Conservation (phyloP, 1,284 basidiomycete genomes). For the Lignosus rhinocerotis region DNA sequence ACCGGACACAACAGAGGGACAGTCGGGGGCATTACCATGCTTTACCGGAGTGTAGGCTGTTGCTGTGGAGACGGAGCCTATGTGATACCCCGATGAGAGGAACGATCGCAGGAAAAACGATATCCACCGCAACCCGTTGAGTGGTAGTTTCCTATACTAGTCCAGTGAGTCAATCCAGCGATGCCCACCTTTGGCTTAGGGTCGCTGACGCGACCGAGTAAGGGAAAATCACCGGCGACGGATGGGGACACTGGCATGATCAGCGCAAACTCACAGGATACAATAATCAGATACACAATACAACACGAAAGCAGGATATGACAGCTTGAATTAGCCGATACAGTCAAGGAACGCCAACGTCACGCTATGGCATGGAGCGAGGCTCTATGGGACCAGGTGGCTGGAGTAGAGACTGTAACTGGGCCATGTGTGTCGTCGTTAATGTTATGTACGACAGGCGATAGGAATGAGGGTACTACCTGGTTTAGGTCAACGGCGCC, state of each 20-base stretch:
- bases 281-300: constrained; percentile 8
- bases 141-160: no score
- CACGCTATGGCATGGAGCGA: not conserved
- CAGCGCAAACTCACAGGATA: not conserved
- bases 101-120: no score
- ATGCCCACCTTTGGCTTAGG: not conserved
- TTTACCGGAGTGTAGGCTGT: no score
- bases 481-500: constrained; percentile 20
- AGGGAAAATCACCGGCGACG: not conserved
- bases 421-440: not conserved
- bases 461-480: not conserved
- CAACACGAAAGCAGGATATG: constrained; percentile 8
- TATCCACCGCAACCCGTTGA: no score
- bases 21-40: no score
- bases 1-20: no score
- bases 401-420: constrained; percentile 20
- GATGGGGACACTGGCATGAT: not conserved
- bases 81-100: no score
- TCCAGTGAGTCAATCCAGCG: no score
- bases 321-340: not conserved
- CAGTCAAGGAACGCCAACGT: not conserved
- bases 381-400: constrained; percentile 16
- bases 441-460: not conserved
- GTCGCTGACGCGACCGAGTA: not conserved
- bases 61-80: no score